Base-by-base conservation (phyloP, 257 asterid genomes). In the Mitragyna speciosa region DNA sequence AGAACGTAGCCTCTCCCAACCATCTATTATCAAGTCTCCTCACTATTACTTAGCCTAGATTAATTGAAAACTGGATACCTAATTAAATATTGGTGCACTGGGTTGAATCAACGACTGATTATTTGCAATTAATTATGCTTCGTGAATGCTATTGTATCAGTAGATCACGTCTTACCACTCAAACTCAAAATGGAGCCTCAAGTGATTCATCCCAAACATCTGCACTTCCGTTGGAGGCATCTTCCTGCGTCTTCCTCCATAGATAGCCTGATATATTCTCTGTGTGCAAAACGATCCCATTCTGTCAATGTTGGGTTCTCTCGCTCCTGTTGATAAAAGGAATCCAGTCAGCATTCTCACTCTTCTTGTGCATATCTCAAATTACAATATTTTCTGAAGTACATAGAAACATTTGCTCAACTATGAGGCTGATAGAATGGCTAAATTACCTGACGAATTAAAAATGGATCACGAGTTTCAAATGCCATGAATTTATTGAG, bases 171-270 rank as follows among this genome's bases (percentile, higher is more conserved):
- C 95, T 86, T 84, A 90, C 96, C 72, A 70, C 78, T 71, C 85
- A 84, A 85, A 85, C 87, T 96, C 90, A 96, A 82, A 96, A 96
- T 9, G 99, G 98, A 89, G 99, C 97, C 91, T 96, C 99, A 75
- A 96, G 97, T 59, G 99, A 89, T 85, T 94, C 97, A 86, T 96
- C 99, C 99, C 99, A 96, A 74, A 92, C 97, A 90, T 96, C 99
- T 64, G 97, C 97, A 91, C 99, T 96, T 81, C 99, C 99, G 82
- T 94, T 94, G 52, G 99, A 96, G 80, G 98, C 99, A 84, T 96
- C 98, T 80, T 96, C 99, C 99, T 63, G 97, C 97, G 85, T 96
- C 99, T 88, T 96, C 99, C 90, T 96, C 99, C 99, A 96, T 96
- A 14, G 99, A 96, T 51, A 96, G 98, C 91, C 99, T 90, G 79